Base-by-base conservation (phyloP, 176 grass and related monocot species). In the Musa itinerans region DNA sequence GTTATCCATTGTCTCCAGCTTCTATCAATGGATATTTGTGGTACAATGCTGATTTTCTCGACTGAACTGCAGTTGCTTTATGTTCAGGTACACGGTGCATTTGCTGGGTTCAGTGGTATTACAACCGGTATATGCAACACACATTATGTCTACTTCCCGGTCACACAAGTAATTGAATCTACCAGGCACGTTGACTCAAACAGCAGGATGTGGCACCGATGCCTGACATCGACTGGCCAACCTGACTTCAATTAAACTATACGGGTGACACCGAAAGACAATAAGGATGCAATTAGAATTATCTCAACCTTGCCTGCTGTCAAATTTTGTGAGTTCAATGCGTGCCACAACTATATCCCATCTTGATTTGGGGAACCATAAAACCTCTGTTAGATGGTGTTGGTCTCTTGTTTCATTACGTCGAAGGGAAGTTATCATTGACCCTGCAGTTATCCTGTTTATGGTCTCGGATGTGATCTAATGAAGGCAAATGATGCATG, bases 151-250 rank as follows among this genome's bases (percentile, higher is more conserved):
- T 99, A 94, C 67, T 71, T 99, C 12, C 95, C 95, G 0, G 92
- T 99, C 77, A 81, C 83, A 0, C 90, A 99, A 83, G 90, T 99
- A 52, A 89, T 99, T 65, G 83, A 51, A 63, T 79, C 95, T 51
- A 83, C 88, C 1, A 90, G 86, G 79, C 76, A 85, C 25, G 73
- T 99, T 1, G 71, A 99, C 57, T 88, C 88, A 52, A 89, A 99
- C 61, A 99, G 95, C 81, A 77, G 95, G 80, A 99, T 99, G 95
- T 99, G 95, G 95, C 95, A 99, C 54, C 87, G 95, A 20, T 99
- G 95, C 76, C 64, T 99, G 78, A 99, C 90, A 34, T 99, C 90
- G 8, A 99, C 95, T 0, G 95, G 88, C 25, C 95, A 94, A 72
- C 95, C 90, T 11, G 95, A 99, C 79, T 99, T 99, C 61, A n/a